Percentiles rank a stretch among this genome's conserved stretches.
Conservation (phyloP, 2,329 filamentous ascomycete genomes). For the Paracoccidioides brasiliensis region DNA sequence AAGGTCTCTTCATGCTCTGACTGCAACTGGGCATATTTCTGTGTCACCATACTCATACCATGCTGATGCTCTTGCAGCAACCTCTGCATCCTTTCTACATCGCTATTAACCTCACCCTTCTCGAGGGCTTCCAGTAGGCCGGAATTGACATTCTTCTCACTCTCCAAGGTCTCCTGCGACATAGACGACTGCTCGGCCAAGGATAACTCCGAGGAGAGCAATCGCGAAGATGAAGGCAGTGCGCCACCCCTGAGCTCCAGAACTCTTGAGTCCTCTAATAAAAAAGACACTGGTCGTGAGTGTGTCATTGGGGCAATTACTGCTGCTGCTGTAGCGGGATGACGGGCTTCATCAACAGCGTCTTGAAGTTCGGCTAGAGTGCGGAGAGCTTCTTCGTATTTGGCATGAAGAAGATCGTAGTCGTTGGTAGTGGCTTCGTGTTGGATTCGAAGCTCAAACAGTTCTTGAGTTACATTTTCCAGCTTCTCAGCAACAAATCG, state of each 20-base stretch:
- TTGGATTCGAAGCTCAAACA: constrained; percentile 78
- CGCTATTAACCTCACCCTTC: constrained; percentile 40
- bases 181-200: constrained; percentile 66
- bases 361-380: constrained; percentile 67
- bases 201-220: constrained; percentile 86
- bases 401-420: constrained; percentile 66
- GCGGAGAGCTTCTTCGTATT: constrained; percentile 81
- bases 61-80: constrained; percentile 65
- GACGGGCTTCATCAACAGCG: constrained; percentile 61
- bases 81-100: constrained; percentile 57
- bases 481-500: constrained; percentile 86
- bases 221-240: constrained; percentile 69
- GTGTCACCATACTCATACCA: constrained; percentile 57
- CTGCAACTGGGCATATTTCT: constrained; percentile 73
- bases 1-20: constrained; percentile 68
- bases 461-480: constrained; percentile 79
- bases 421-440: constrained; percentile 75
- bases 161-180: constrained; percentile 50
- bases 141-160: constrained; percentile 30
- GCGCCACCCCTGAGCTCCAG: constrained; percentile 54
- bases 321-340: constrained; percentile 34
- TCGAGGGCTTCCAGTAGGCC: constrained; percentile 15
- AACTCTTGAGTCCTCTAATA: constrained; percentile 56
- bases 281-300: constrained; percentile 63
- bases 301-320: constrained; percentile 20